Evolutionary conservation across 106 monocot genomes (phyloP).

Genomic region (Cymbidium sinense): DNA sequence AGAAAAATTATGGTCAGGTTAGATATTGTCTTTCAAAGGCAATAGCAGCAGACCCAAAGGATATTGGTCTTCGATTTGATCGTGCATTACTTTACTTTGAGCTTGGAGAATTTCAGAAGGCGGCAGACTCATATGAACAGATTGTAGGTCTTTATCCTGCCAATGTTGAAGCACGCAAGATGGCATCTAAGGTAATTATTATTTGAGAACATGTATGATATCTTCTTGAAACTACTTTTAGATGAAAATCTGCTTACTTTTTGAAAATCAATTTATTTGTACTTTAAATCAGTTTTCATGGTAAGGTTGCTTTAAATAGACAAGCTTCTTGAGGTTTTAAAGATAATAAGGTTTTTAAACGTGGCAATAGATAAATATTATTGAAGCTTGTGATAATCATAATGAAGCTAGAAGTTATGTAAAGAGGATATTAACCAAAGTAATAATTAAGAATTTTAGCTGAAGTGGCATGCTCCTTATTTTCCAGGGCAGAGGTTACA

Average conservation of each 20-base stretch:
- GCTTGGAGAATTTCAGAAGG: constrained; percentile 72
- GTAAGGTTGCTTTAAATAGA: too few species aligned
- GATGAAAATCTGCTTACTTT: background rate
- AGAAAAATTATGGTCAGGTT: constrained; percentile 58
- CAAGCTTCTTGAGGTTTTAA: background rate
- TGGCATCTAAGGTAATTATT: constrained; percentile 73
- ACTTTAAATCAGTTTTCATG: too few species aligned
- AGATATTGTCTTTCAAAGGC: constrained; percentile 89
- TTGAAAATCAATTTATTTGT: background rate
- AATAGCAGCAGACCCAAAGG: constrained; percentile 84
- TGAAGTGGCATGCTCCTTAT: too few species aligned
- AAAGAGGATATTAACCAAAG: background rate
- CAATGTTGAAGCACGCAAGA: constrained; percentile 55
- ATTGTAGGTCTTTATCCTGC: constrained; percentile 47
- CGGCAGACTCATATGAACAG: constrained; percentile 70
- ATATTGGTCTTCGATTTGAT: constrained; percentile 61
- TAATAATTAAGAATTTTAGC: background rate
- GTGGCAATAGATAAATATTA: background rate
- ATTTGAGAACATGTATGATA: background rate
- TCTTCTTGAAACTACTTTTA: background rate
- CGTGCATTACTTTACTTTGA: constrained; percentile 53
- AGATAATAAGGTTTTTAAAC: background rate
- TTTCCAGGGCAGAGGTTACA: too few species aligned
- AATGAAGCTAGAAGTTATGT: background rate
- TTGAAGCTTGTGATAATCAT: background rate